Evolutionary conservation across 83 land plant species (phyloP), one percentile per base, ranked within the genome.

Genomic region (Isoetes engelmannii): DNA sequence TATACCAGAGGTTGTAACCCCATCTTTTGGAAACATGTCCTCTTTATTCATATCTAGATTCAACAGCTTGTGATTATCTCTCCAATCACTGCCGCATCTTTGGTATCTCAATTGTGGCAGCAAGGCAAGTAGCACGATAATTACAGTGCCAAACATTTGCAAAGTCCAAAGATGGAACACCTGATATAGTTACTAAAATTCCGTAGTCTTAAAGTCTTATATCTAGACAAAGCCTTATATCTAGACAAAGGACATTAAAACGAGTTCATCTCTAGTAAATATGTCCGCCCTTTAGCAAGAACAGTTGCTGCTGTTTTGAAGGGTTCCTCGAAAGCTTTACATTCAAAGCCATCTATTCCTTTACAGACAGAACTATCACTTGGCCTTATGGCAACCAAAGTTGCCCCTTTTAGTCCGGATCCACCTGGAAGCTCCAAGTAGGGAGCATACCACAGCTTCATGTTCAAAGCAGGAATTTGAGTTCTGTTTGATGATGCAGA

Each of bases 401-500:
- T 72, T 0, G 75, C 69, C 28, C 75, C 75, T 57, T 63, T 51
- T 44, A 72, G 6, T 13, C 43, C 69, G 19, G 54, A 64, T 44
- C 70, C 75, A 53, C 75, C 55, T 10, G 75, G 70, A 6, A 73
- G 48, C 71, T 73, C 69, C 4, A 73, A 45, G 37, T 57, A 63
- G 7, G 75, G 75, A 6, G 75, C 57, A 73, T 73, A 73, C 75
- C 75, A 73, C 54, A 73, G 70, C 18, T 73, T 73, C 75, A 73
- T 73, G 65, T 73, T 73, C 57, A 73, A 47, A 49, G 75, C 69
- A 51, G 69, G 75, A 15, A 72, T 59, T 41, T 50, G 69, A 4
- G 69, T 64, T 53, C 69, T 48, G 44, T 64, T 73, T 15, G 70
- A 63, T 44, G 70, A 65, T 42, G 75, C 70, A 5, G 75, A 73